These are phyloP conservation scores for Hemileccinum rubropunctum DNA, from an alignment of 768 basidiomycete genomes.

Conservation along the genomic window DNA sequence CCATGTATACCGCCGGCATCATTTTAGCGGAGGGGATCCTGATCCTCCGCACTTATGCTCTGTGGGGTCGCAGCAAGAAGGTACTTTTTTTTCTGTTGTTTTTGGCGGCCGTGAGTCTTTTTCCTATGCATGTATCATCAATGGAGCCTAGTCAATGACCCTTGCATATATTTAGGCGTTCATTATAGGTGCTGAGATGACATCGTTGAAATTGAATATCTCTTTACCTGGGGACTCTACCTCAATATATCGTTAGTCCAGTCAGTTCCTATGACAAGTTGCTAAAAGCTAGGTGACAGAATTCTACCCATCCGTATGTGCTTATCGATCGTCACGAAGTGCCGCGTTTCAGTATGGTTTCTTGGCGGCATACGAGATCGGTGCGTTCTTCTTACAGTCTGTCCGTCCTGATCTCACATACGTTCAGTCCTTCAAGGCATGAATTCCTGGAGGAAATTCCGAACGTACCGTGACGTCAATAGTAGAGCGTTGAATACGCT, in stretches of 20 bases:
- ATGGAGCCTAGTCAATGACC: not conserved
- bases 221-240: constrained; percentile 15
- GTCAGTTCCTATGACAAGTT: not conserved
- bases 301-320: constrained; percentile 18
- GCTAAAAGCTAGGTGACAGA: constrained; percentile 6
- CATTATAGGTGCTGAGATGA: constrained; percentile 14
- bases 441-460: constrained; percentile 23
- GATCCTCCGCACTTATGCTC: constrained; percentile 27
- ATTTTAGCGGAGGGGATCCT: constrained; percentile 19
- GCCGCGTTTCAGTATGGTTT: constrained; percentile 12
- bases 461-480: constrained; percentile 16
- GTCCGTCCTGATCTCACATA: not conserved
- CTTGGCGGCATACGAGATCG: constrained; percentile 21
- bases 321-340: constrained; percentile 16
- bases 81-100: constrained; percentile 16
- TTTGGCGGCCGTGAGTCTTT: constrained; percentile 17
- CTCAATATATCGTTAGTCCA: constrained; percentile 20
- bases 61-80: constrained; percentile 21
- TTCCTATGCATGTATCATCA: not conserved
- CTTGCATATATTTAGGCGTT: constrained; percentile 7
- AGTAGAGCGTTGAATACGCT: constrained; percentile 21
- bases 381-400: constrained; percentile 8
- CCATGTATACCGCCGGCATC: constrained; percentile 13
- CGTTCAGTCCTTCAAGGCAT: constrained; percentile 24
- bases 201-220: constrained; percentile 3